Percentiles rank a stretch among this genome's conserved stretches.
These are phyloP conservation scores for Cronartium quercuum DNA, from an alignment of 1,284 basidiomycete species.

Conservation along the genomic window DNA sequence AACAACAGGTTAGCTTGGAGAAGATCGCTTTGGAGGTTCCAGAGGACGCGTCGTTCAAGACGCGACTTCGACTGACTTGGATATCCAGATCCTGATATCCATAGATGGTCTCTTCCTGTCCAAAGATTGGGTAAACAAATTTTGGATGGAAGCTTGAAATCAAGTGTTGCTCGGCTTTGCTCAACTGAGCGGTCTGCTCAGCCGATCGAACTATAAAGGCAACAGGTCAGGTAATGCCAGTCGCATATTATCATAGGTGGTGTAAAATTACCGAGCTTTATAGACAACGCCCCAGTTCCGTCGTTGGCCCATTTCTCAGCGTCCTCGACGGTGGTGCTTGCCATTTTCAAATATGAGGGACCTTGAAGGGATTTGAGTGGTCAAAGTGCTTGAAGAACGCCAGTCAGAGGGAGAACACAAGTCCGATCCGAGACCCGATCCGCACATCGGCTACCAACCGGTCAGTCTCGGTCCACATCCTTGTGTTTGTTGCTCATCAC, in stretches of 20 bases:
- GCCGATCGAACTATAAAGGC: conserved; percentile 14
- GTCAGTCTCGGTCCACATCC: no score
- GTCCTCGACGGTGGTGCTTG: not conserved
- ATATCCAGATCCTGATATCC: conserved; percentile 78
- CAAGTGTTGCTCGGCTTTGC: conserved; percentile 29
- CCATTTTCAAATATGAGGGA: not conserved
- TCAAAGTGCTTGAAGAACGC: no score
- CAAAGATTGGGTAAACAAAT: conserved; percentile 62
- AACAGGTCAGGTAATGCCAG: not conserved
- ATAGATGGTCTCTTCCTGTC: conserved; percentile 93
- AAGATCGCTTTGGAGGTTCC: not conserved
- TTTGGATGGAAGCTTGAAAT: conserved; percentile 44
- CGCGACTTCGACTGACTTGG: conserved; percentile 58
- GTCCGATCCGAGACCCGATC: no score
- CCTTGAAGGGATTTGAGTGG: no score
- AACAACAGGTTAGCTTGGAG: not conserved
- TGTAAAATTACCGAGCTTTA: conserved; percentile 14
- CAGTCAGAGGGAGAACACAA: no score
- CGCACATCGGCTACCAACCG: no score
- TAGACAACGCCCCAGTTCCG: conserved; percentile 34
- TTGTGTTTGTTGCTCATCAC: no score
- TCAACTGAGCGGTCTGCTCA: conserved; percentile 4
- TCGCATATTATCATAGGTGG: not conserved
- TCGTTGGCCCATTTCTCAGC: conserved; percentile 33
- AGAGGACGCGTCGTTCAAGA: not conserved